These are phyloP conservation scores for Cordyceps militaris DNA, from an alignment of 2,329 filamentous ascomycete species.

Conservation along the genomic window DNA sequence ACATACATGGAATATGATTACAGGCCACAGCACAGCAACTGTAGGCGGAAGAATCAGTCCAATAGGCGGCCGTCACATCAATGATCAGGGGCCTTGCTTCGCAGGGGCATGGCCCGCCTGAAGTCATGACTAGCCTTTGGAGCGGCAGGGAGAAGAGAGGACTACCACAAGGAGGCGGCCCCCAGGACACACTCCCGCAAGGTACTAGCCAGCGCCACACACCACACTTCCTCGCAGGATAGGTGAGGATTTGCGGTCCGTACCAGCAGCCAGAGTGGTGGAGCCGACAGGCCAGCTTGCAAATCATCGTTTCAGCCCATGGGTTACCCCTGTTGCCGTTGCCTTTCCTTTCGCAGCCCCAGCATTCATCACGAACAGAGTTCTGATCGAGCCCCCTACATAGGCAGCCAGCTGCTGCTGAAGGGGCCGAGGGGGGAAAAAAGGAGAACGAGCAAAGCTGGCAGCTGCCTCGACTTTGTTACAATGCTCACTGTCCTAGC, in stretches of 20 bases:
- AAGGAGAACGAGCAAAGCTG: neutral
- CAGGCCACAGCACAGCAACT: neutral
- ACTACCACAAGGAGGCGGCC: neutral
- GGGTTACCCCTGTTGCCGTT: neutral
- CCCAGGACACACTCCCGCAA: neutral
- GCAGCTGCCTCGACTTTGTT: neutral
- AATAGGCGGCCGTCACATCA: neutral
- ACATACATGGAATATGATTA: neutral
- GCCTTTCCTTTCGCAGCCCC: neutral
- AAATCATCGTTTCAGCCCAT: conserved; percentile 9
- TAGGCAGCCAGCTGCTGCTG: neutral
- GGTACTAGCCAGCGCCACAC: neutral
- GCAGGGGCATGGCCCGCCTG: conserved; percentile 3
- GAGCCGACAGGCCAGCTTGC: neutral
- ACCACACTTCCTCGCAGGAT: neutral
- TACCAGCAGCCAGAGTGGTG: neutral
- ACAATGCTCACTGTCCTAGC: neutral
- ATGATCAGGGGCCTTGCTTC: conserved; percentile 3
- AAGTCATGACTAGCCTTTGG: conserved; percentile 7
- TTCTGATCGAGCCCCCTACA: neutral
- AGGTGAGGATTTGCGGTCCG: neutral
- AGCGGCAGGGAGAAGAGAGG: neutral
- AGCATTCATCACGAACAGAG: neutral
- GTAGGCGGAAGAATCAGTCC: conserved; percentile 1
- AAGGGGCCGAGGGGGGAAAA: neutral